Base-by-base conservation (phyloP, 345 rosid species). In the Isatis tinctoria region DNA sequence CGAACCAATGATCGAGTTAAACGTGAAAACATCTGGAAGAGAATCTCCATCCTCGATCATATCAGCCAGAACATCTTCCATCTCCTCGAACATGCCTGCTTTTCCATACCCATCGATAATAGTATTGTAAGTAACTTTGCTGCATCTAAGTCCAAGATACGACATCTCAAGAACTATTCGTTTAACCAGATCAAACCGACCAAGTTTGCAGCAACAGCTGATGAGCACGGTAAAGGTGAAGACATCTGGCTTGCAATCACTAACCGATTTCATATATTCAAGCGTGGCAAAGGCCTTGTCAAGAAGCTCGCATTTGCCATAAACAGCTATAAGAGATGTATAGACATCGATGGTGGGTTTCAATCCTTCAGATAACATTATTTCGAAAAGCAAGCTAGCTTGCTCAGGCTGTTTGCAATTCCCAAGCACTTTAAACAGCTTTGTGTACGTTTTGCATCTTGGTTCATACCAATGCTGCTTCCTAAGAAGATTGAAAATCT, bases 401-500 rank as follows among this genome's bases (percentile, higher is more conserved):
- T 87, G 86, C 22, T 82, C 81, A 30, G 93, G 84, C 78, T 84
- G 89, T 80, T 68, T 70, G 81, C 98, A 87, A 73, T 80, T 87
- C 64, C 96, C 90, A 52, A 93, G 92, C 81, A 88, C 89, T 89
- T 87, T 83, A 72, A 90, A 74, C 17, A 89, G 70, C 80, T 83
- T 90, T 18, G 89, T 74, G 64, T 86, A 87, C 0, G 87, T 85
- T 69, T 80, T 87, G 83, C 92, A 79, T 77, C 93, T 85, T 47
- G 97, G 91, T 57, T 82, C 80, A 65, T 93, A 89, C 97, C 97
- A 90, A 1, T 80, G 87, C 68, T 93, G 92, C 81, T 83, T 82
- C 10, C 91, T 89, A 20, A 93, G 91, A 74, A 89, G 97, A 56
- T 73, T 77, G 67, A 90, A 89, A 61, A 90, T 89, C 94, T 87